Conservation (phyloP, 495 filamentous ascomycete species). For the Pyrenopolyporus hunteri region DNA sequence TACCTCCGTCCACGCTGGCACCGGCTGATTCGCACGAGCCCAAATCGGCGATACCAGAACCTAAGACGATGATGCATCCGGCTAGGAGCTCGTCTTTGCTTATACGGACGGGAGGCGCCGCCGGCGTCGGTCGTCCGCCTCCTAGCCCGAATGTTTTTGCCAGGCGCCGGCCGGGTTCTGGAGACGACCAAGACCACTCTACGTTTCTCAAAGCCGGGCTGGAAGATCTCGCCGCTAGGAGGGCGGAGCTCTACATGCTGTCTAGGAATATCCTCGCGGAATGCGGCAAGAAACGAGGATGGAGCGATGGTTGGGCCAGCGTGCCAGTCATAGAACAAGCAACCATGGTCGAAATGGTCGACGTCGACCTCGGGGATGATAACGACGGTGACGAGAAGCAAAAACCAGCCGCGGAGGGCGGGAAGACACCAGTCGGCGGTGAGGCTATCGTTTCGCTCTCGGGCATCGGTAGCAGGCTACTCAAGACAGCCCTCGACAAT, state of each 20-base stretch:
- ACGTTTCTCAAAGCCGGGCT: slow-evolving; percentile 67
- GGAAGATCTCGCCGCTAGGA: slow-evolving; percentile 79
- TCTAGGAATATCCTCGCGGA: slow-evolving; percentile 78
- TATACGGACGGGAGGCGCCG: slow-evolving; percentile 34
- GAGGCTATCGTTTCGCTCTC: slow-evolving; percentile 36
- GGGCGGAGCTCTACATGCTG: slow-evolving; percentile 81
- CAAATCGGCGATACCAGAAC: slow-evolving; percentile 62
- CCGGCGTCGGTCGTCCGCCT: slow-evolving; percentile 43
- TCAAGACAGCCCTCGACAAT: slow-evolving; percentile 57
- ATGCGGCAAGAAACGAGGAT: slow-evolving; percentile 73
- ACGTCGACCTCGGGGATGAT: slow-evolving; percentile 58
- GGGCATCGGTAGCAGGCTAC: slow-evolving; percentile 58
- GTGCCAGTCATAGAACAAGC: slow-evolving; percentile 63
- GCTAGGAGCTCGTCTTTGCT: slow-evolving; percentile 59
- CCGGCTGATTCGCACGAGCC: slow-evolving; percentile 53
- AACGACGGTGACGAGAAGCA: slow-evolving; percentile 33
- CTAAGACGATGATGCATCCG: slow-evolving; percentile 69
- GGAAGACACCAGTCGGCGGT: slow-evolving; percentile 16
- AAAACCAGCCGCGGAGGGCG: slow-evolving; percentile 14
- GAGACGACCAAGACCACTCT: slow-evolving; percentile 41
- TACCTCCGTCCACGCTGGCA: slow-evolving; percentile 64
- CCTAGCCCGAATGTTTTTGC: slow-evolving; percentile 56
- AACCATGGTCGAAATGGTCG: slow-evolving; percentile 58
- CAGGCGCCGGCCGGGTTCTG: slow-evolving; percentile 31
- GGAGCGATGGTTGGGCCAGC: slow-evolving; percentile 77